Conservation (phyloP, 495 filamentous ascomycete genomes). For the Cercophora sp. region DNA sequence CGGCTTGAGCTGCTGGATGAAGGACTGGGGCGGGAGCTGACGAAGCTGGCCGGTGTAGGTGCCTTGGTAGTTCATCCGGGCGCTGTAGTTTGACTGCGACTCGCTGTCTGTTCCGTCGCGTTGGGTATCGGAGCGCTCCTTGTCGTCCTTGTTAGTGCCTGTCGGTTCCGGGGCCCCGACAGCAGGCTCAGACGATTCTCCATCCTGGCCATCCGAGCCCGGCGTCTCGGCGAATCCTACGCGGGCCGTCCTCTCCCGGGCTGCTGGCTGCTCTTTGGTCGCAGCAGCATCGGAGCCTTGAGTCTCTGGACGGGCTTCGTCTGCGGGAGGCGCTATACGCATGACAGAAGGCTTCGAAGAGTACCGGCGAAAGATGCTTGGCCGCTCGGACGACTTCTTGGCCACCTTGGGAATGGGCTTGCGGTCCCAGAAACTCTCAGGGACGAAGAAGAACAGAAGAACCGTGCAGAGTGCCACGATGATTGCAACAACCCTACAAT, state of each 20-base stretch:
- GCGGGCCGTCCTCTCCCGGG: background rate
- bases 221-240: constrained; percentile 1
- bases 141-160: too few relatives aligned
- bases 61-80: constrained; percentile 23
- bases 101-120: constrained; percentile 39
- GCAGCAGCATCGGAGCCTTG: background rate
- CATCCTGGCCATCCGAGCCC: background rate
- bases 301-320: background rate
- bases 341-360: constrained; percentile 30
- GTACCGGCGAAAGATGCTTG: constrained; percentile 37
- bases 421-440: constrained; percentile 95
- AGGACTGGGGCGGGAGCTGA: constrained; percentile 59
- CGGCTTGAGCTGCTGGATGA: constrained; percentile 62
- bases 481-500: constrained; percentile 72
- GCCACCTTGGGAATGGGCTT: constrained; percentile 59
- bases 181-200: too few relatives aligned
- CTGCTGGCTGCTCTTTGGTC: background rate
- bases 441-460: constrained; percentile 84
- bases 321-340: background rate
- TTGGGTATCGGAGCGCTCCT: too few relatives aligned
- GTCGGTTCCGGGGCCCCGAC: too few relatives aligned
- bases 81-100: constrained; percentile 26
- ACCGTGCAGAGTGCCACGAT: constrained; percentile 70
- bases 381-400: constrained; percentile 24
- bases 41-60: constrained; percentile 61